A percentile compares a stretch with the other conserved stretches of the same genome.
These are phyloP conservation scores for Pelargonium citronellum DNA, from an alignment of 441 rosid genomes.

Conservation along the genomic window DNA sequence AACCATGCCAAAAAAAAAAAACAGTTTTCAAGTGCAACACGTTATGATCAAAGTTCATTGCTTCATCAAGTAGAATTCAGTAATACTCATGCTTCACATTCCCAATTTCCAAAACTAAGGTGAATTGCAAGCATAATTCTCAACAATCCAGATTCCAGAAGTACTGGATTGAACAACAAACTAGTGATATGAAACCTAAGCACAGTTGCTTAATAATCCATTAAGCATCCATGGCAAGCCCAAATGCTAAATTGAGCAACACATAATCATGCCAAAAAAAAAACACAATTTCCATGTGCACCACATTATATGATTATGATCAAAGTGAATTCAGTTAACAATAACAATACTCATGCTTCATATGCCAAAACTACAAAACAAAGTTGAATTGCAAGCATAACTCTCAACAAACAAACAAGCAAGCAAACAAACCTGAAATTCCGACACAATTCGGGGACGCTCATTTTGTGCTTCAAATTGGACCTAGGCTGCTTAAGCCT, in stretches of 20 bases:
- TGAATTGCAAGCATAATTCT: not conserved
- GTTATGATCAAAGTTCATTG: not conserved
- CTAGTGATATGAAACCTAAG: not conserved
- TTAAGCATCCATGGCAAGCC: not conserved
- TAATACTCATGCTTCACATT: too few relatives aligned
- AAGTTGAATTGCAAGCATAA: not conserved
- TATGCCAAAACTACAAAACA: not conserved
- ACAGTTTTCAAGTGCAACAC: not conserved
- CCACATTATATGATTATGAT: not conserved
- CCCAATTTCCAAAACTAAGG: too few relatives aligned
- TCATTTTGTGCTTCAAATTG: constrained; percentile 71
- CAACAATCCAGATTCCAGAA: not conserved
- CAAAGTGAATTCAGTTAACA: not conserved
- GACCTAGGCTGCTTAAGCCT: constrained; percentile 81
- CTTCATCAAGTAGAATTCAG: not conserved
- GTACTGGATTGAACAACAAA: not conserved
- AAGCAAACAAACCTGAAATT: constrained; percentile 71
- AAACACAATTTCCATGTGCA: not conserved
- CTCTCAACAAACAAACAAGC: too few relatives aligned
- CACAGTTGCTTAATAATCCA: not conserved
- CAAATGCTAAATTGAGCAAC: not conserved
- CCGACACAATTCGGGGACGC: constrained; percentile 83
- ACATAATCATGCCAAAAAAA: not conserved
- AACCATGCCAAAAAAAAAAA: not conserved
- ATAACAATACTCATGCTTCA: not conserved